A percentile compares a stretch with the other conserved stretches of the same genome.
Evolutionary conservation across 805 yeast species (phyloP).

Genomic region (Dipodascus geniculatus): DNA sequence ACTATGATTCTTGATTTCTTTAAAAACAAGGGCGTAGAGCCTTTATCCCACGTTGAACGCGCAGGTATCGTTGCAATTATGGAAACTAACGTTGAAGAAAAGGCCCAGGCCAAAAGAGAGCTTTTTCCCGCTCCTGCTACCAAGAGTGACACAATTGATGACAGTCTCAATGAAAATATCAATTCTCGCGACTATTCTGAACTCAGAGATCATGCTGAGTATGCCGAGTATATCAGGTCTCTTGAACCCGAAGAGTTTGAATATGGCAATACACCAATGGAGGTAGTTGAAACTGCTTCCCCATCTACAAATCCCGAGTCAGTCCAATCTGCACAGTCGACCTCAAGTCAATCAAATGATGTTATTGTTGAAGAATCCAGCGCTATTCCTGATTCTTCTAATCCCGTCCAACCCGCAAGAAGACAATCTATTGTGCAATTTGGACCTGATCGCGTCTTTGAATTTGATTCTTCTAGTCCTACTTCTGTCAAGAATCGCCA

Average conservation of each 20-base stretch:
- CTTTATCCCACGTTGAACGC: neutral
- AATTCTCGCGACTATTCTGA: too few species aligned
- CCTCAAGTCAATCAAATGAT: too few species aligned
- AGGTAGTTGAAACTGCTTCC: too few species aligned
- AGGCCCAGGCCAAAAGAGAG: neutral
- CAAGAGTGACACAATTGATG: neutral
- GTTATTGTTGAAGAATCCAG: too few species aligned
- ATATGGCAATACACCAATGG: too few species aligned
- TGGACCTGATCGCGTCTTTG: neutral
- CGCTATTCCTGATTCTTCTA: too few species aligned
- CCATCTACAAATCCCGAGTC: too few species aligned
- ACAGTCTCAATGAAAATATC: neutral
- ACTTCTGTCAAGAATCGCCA: neutral
- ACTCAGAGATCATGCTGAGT: too few species aligned
- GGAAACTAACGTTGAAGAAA: neutral
- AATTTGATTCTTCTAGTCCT: neutral
- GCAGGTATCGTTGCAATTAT: neutral
- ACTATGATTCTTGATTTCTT: neutral
- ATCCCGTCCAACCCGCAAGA: too few species aligned
- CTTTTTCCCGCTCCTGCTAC: neutral
- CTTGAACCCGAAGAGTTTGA: too few species aligned
- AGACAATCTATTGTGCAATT: neutral
- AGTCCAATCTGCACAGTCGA: too few species aligned
- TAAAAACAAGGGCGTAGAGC: neutral
- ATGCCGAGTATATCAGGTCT: too few species aligned